Base-by-base conservation (phyloP, 2,329 filamentous ascomycete genomes). In the Apiospora marii region DNA sequence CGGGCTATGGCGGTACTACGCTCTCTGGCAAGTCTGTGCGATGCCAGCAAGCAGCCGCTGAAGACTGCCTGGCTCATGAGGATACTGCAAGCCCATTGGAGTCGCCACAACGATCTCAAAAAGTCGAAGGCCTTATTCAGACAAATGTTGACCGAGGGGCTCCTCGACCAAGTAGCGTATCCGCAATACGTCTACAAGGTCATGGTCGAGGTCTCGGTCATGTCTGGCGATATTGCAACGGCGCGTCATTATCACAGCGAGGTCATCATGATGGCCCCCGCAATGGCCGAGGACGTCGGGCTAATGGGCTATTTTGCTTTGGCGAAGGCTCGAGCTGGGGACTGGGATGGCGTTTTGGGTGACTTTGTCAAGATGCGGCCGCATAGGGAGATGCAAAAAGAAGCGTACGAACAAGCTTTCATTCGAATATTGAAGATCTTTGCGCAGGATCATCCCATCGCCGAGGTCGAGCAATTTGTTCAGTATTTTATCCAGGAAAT, bases 131-230 rank as follows among this genome's bases (percentile, higher is more conserved):
- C 70, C 2, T 72, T 85, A 0, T 79, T 84, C 58, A 58, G 78
- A 0, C 73, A 80, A n/a, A 67, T 76, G 3, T 74, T 78, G 14
- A 74, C 74, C 19, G 53, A 75, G 34, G 76, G 75, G 1, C n/a
- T 80, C 5, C 71, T 80, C 53, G 72, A 76, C 14, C 75, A 70
- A 69, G 46, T 78, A 13, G 10, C 27, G 12, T 76, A 81, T 53
- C 78, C 80, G 3, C 74, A 83, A 49, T 78, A 75, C 12, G 72
- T 82, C 10, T 84, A 83, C 73, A 80, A 83, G 30, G 76, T 81
- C 53, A 83, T 86, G 81, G 75, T 85, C 6, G 83, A 86, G 72
- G 77, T 85, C 41, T 78, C 83, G 0, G 75, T 85, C 14, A 80
- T 82, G 69, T 81, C 83, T 1, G 81, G 76, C 8, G 74, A 83